These are phyloP conservation scores for Aspergillus heteromorphus DNA, from an alignment of 495 filamentous ascomycete species.

Conservation along the genomic window DNA sequence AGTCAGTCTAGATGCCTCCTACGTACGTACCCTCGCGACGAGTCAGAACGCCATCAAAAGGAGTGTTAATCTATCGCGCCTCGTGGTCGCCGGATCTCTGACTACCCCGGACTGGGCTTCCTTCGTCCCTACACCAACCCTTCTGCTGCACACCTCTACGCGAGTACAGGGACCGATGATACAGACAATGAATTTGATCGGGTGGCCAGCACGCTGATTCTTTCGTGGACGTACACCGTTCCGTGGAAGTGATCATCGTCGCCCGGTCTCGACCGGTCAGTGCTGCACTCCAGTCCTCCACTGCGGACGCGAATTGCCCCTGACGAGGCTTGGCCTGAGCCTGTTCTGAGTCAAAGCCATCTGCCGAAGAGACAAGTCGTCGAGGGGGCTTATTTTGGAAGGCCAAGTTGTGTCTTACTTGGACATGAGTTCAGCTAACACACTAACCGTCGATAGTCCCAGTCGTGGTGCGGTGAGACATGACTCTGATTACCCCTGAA, in stretches of 20 bases:
- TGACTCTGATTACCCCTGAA: background rate
- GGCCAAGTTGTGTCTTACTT: background rate
- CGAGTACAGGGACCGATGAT: background rate
- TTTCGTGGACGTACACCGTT: background rate
- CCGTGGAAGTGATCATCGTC: background rate
- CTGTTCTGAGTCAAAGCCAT: slow-evolving; percentile 5
- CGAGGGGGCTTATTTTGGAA: background rate
- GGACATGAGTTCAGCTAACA: background rate
- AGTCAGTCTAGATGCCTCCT: too few relatives aligned
- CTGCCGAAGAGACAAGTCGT: background rate
- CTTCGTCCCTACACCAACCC: background rate
- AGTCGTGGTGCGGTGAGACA: background rate
- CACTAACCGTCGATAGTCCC: background rate
- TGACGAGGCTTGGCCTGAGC: slow-evolving; percentile 11
- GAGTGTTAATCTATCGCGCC: background rate
- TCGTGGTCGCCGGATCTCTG: background rate
- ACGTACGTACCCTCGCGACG: too few relatives aligned
- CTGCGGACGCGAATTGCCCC: slow-evolving; percentile 2
- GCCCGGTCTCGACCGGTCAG: slow-evolving; percentile 9
- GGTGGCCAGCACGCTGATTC: background rate
- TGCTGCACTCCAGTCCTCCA: background rate
- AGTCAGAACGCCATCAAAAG: too few relatives aligned
- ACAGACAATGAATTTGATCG: background rate
- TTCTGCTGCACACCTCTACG: background rate
- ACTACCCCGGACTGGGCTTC: background rate